A percentile compares a stretch with the other conserved stretches of the same genome.
Evolutionary conservation across 495 filamentous ascomycete species (phyloP).

Genomic region (Paragyromitra xinjiangensis): DNA sequence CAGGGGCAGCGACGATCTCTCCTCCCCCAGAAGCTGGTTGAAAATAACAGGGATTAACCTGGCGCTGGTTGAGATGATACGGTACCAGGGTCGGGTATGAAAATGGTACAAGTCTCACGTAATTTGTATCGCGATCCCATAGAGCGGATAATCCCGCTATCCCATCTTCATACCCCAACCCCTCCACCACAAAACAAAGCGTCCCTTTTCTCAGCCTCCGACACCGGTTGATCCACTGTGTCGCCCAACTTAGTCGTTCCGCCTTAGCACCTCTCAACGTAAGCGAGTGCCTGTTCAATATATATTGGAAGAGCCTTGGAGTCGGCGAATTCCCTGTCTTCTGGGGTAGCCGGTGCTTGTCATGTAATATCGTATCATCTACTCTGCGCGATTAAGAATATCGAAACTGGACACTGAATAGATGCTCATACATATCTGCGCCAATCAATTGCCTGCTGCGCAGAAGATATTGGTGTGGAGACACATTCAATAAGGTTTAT

Average conservation of each 20-base stretch:
- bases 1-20: conserved; percentile 52
- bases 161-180: background rate
- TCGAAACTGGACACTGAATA: background rate
- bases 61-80: conserved; percentile 20
- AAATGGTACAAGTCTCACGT: background rate
- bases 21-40: conserved; percentile 41
- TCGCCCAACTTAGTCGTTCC: conserved; percentile 18
- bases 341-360: background rate
- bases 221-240: background rate
- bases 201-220: conserved; percentile 21
- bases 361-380: background rate
- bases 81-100: conserved; percentile 1
- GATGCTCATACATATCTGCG: background rate
- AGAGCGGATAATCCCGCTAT: conserved; percentile 5
- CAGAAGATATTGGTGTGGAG: conserved; percentile 8
- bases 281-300: conserved; percentile 32
- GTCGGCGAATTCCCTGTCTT: background rate
- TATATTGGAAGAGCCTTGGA: background rate
- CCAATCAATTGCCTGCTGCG: conserved; percentile 5
- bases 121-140: background rate
- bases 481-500: background rate
- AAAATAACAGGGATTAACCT: conserved; percentile 43
- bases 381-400: background rate
- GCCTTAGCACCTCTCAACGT: background rate
- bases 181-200: background rate